Evolutionary conservation across 257 asterid genomes (phyloP).

Genomic region (Nicotiana tabacum): DNA sequence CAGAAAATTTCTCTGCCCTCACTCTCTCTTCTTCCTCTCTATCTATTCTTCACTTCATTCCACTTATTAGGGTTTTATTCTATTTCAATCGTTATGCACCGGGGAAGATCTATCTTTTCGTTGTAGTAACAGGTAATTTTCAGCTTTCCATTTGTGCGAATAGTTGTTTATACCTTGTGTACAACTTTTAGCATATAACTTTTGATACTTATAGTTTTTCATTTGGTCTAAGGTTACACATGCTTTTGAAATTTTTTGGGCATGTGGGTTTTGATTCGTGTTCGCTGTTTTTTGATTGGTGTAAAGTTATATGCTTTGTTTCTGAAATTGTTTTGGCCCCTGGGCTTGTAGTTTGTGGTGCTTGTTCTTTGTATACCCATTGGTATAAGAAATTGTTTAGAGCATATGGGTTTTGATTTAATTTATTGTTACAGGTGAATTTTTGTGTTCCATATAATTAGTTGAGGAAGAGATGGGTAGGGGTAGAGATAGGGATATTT

Average conservation of each 20-base stretch:
- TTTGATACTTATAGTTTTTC: background rate
- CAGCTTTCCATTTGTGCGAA: background rate
- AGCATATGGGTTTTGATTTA: background rate
- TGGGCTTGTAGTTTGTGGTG: background rate
- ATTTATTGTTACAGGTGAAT: conserved; percentile 29
- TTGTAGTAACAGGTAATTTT: conserved; percentile 10
- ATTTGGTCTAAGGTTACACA: background rate
- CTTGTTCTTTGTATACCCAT: background rate
- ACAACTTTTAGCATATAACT: background rate
- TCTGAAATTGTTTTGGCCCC: background rate
- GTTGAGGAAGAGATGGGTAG: conserved; percentile 52
- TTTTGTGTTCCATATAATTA: conserved; percentile 6
- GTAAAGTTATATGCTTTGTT: background rate
- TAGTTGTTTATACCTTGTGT: background rate
- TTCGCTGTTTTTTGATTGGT: background rate
- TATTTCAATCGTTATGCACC: background rate
- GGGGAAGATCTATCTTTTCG: conserved; percentile 10
- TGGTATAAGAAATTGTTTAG: background rate
- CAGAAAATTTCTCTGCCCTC: background rate
- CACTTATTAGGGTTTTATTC: conserved; percentile 19
- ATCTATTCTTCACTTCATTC: background rate
- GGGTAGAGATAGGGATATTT: conserved; percentile 56
- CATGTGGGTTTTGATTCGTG: background rate
- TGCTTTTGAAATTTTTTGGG: background rate
- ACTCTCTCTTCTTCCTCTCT: background rate